Evolutionary conservation across 202 grass and related monocot genomes (phyloP), one percentile per base, ranked within the genome.

Genomic region (Digitaria exilis): DNA sequence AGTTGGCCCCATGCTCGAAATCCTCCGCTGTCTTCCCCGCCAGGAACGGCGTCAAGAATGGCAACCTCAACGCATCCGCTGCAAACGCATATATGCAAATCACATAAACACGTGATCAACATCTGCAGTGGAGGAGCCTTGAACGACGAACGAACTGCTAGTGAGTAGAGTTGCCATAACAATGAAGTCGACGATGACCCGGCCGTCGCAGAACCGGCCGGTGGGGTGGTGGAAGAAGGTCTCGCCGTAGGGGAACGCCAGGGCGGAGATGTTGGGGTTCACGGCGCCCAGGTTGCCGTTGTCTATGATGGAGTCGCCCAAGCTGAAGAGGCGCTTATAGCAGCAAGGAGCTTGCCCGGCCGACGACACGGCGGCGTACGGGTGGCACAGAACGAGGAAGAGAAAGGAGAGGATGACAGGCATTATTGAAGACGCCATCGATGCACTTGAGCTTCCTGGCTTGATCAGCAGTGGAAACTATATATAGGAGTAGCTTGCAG

Each of bases 151-250:
- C 35, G 35, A 37, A 6, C 35, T 37, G 35, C 35, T 37, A 37
- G 35, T 37, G 2, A n/a, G n/a, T n/a, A n/a, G n/a, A n/a, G n/a
- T 37, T 37, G 6, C 4, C 35, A 37, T 37, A 37, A 6, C 69
- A 26, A 89, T 43, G 82, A 89, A 81, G 64, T 89, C 87, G 48
- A 89, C 54, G 82, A 81, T 71, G 64, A 89, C 41, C 48, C 87
- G 29, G 46, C 78, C 83, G 28, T 86, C 65, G 78, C 42, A 70
- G 70, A 34, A 89, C 31, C 87, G 81, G 39, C 87, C 87, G 22
- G 76, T 81, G 39, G 76, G 19, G 32, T 11, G 61, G 48, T 9
- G 56, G 78, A 89, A 89, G 71, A 57, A 89, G 34, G 78, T 89
- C 56, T 60, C 50, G 16, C 87, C 83, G 48, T 73, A 73, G 70